phyloP scores from a whole-genome alignment of 257 asterid genomes.

The Przewalskia tangutica region DNA sequence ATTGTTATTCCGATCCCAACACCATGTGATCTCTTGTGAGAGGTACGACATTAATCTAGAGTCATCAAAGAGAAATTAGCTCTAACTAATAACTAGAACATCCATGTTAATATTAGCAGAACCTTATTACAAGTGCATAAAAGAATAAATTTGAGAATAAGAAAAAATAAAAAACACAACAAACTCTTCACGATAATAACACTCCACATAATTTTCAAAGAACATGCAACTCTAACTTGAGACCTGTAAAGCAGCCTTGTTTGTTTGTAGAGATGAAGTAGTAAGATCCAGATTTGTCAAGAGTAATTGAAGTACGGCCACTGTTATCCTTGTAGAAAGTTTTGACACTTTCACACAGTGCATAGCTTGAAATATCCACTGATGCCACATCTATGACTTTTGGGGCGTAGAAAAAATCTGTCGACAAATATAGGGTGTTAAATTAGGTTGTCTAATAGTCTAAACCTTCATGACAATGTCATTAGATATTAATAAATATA shows the following conservation, averaged over 20 bases:
- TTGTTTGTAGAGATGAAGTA: neutral
- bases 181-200: neutral
- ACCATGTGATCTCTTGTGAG: no score
- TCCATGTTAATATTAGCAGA: neutral
- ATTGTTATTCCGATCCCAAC: no score
- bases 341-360: neutral
- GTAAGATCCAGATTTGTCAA: neutral
- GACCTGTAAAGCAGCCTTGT: neutral
- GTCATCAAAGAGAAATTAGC: no score
- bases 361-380: slow-evolving; percentile 5
- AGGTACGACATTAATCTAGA: no score
- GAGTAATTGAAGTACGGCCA: neutral
- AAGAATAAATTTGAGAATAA: neutral
- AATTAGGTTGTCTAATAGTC: neutral
- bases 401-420: neutral
- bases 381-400: neutral
- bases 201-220: neutral
- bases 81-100: no score
- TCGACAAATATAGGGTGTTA: neutral
- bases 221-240: slow-evolving; percentile 2
- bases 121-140: neutral
- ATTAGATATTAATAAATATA: neutral
- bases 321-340: neutral
- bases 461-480: neutral
- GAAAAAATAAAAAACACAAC: neutral